Base-by-base conservation (phyloP, 73 alveolate genomes). In the Paramecium bursaria region DNA sequence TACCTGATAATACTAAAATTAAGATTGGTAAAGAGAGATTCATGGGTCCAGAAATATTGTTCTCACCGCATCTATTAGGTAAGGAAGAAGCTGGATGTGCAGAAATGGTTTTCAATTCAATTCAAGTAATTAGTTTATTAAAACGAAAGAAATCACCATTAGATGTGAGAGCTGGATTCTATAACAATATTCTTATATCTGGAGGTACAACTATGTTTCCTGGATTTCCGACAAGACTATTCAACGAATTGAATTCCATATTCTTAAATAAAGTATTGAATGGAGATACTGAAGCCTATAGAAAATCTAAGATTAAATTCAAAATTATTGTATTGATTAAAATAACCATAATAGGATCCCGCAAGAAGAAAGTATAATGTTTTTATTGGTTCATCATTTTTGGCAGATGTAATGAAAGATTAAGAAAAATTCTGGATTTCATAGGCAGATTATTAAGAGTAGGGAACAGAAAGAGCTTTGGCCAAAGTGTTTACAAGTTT, bases 131-230 rank as follows among this genome's bases (percentile, higher is more conserved):
- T 3, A 2, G 17, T 0, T 3, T 46, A 19, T 46, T n/a, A 19
- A 15, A 13, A 10, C 74, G 95, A n/a, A 76, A 85, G 86, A 90
- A 86, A 55, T 86, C 95, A 30, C 97, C 97, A n/a, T 73, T 94
- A 54, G 98, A 93, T 88, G 74, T 95, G 74, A 82, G 95, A 51
- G 47, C 50, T 13, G 74, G 57, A 6, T 54, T 94, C 22, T 87
- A 82, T 60, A 25, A 51, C 4, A 88, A 86, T 17, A 92, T 94
- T 15, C 74, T 91, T 1, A 74, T 94, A 9, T 50, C 98, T 48
- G 99, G 99, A 21, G 99, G 99, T 31, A 90, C 98, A 1, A 96
- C 99, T 9, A 95, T 96, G 99, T 92, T 93, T 90, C 99, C 99
- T 29, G 99, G 99, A 21, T 92, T 91, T 88, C 93, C 98, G 19